Evolutionary conservation across 805 yeast species (phyloP).

Genomic region (Barnettozyma sucrosica): DNA sequence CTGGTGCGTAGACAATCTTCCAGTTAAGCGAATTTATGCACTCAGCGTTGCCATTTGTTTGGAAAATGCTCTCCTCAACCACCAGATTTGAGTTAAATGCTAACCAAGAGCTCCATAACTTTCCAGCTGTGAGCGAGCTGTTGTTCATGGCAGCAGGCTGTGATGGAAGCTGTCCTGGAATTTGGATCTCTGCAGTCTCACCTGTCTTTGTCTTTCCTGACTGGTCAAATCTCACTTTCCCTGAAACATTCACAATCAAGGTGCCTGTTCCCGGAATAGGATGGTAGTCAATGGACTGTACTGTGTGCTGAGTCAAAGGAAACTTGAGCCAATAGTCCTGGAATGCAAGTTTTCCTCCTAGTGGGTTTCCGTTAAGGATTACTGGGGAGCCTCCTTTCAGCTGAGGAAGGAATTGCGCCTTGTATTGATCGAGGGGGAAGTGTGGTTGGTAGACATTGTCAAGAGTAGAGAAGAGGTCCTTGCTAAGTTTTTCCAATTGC

Average conservation of each 20-base stretch:
- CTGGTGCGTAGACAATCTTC: conserved; percentile 59
- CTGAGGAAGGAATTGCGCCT: conserved; percentile 34
- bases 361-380: conserved; percentile 54
- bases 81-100: conserved; percentile 59
- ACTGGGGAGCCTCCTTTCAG: conserved; percentile 47
- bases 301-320: conserved; percentile 55
- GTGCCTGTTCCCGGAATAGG: conserved; percentile 59
- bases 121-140: conserved; percentile 15
- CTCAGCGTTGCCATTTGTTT: conserved; percentile 35
- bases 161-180: conserved; percentile 8
- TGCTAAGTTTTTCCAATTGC: conserved; percentile 18
- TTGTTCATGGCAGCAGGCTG: background rate
- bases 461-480: conserved; percentile 22
- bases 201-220: conserved; percentile 64
- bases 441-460: conserved; percentile 19
- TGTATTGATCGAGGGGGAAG: conserved; percentile 17
- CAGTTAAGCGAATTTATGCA: conserved; percentile 58
- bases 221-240: conserved; percentile 72
- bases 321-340: conserved; percentile 53
- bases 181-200: conserved; percentile 49
- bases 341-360: conserved; percentile 44
- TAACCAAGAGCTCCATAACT: conserved; percentile 68
- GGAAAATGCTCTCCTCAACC: conserved; percentile 45
- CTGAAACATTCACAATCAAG: conserved; percentile 42
- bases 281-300: conserved; percentile 63